phyloP scores from a whole-genome alignment of 176 grass and related monocot species.

The Oryza rufipogon region DNA sequence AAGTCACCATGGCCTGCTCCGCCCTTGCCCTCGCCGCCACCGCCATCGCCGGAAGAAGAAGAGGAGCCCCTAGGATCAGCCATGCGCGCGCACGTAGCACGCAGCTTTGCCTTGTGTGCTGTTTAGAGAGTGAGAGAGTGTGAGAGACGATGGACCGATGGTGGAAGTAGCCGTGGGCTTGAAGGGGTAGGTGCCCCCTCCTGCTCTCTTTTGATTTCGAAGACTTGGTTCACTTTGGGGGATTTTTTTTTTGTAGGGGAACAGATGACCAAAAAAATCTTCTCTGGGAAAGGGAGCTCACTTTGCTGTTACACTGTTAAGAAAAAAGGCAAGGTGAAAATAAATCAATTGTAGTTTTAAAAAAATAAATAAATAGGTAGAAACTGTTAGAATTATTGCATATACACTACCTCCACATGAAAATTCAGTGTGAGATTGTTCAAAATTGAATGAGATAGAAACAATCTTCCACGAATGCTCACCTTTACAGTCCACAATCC shows the following conservation, averaged over 20 bases:
- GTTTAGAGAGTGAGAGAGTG: not conserved
- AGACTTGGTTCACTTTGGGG: not conserved
- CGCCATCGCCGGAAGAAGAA: not conserved
- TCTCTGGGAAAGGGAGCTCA: not conserved
- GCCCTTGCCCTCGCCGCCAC: not conserved
- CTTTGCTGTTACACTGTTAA: not conserved
- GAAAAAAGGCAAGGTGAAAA: not conserved
- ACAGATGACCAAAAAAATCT: not conserved
- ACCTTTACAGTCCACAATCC: no score
- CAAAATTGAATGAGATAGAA: no score
- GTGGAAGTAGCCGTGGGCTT: slow-evolving; percentile 25
- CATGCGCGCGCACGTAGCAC: slow-evolving; percentile 10
- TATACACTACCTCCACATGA: no score
- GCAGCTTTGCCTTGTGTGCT: slow-evolving; percentile 2
- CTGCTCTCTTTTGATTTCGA: not conserved
- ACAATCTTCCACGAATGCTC: no score
- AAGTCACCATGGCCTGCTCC: not conserved
- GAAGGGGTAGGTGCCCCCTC: not conserved
- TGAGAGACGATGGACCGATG: not conserved
- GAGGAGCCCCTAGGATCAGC: slow-evolving; percentile 49
- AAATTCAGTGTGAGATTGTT: no score
- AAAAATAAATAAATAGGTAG: not conserved
- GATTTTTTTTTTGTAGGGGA: slow-evolving; percentile 8
- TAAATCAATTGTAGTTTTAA: not conserved
- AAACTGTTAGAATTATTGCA: no score